phyloP scores from a whole-genome alignment of 768 basidiomycete species.

The Lentinula lateritia region DNA sequence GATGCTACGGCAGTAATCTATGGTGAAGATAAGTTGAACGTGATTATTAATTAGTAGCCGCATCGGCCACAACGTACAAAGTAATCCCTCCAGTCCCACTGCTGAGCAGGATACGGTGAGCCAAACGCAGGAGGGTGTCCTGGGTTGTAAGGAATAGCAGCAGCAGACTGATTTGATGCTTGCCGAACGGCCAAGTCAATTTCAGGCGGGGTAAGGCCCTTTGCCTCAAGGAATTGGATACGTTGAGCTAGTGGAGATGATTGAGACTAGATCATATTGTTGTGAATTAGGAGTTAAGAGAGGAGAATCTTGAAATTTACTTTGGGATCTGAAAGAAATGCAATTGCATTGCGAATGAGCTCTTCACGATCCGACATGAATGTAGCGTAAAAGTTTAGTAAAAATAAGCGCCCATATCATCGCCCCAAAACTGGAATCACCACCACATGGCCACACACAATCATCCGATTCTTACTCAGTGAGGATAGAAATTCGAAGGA shows the following conservation, averaged over 20 bases:
- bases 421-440: not conserved
- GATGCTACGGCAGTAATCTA: slow-evolving; percentile 93
- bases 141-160: slow-evolving; percentile 14
- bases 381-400: slow-evolving; percentile 11
- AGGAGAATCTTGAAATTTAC: slow-evolving; percentile 28
- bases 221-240: slow-evolving; percentile 92
- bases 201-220: slow-evolving; percentile 79
- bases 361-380: slow-evolving; percentile 59
- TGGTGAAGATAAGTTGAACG: not conserved
- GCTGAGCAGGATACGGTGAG: slow-evolving; percentile 40
- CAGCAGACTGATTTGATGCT: slow-evolving; percentile 30
- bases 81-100: slow-evolving; percentile 96
- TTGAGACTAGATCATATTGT: slow-evolving; percentile 47
- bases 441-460: no score
- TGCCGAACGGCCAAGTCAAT: slow-evolving; percentile 82
- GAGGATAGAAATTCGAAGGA: not conserved
- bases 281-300: not conserved
- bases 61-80: slow-evolving; percentile 56
- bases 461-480: no score
- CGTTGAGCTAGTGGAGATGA: slow-evolving; percentile 77
- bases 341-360: slow-evolving; percentile 74
- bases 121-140: slow-evolving; percentile 41
- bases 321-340: slow-evolving; percentile 82
- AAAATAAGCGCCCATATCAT: not conserved
- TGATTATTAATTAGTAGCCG: not conserved